phyloP scores from a whole-genome alignment of 768 basidiomycete species.

The Phylloporus arenicola region DNA sequence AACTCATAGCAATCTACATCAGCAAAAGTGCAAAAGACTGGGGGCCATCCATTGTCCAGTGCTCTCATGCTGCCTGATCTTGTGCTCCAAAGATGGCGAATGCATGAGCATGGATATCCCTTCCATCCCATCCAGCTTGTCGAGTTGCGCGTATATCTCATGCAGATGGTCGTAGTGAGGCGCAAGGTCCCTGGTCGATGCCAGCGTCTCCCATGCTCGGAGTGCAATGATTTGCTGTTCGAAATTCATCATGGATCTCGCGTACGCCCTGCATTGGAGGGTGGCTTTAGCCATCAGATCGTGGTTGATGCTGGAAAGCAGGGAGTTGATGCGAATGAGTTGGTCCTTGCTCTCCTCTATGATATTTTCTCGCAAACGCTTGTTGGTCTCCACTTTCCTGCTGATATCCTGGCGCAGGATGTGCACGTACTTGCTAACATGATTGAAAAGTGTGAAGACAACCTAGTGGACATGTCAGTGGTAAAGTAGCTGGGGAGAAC shows the following conservation, averaged over 20 bases:
- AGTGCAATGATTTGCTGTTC: constrained; percentile 73
- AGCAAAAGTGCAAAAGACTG: too few species aligned
- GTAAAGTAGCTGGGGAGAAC: neutral
- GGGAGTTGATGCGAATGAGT: constrained; percentile 68
- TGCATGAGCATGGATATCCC: constrained; percentile 87
- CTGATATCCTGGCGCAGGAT: constrained; percentile 62
- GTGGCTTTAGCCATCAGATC: constrained; percentile 91
- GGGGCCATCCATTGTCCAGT: constrained; percentile 95
- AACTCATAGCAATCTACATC: too few species aligned
- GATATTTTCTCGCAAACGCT: constrained; percentile 41
- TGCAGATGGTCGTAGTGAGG: constrained; percentile 81
- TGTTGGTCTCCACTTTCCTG: constrained; percentile 45
- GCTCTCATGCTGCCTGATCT: constrained; percentile 96
- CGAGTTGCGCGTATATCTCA: constrained; percentile 91
- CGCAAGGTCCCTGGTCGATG: constrained; percentile 40
- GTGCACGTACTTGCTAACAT: constrained; percentile 86
- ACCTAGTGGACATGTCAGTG: constrained; percentile 45
- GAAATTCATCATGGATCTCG: constrained; percentile 90
- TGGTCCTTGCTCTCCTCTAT: constrained; percentile 48
- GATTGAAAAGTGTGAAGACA: constrained; percentile 91
- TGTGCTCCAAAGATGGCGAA: constrained; percentile 87
- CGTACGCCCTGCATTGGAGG: constrained; percentile 89
- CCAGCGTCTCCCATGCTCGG: constrained; percentile 33
- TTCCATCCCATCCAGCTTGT: constrained; percentile 99
- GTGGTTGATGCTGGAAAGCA: constrained; percentile 78